Base-by-base conservation (phyloP, 2,329 filamentous ascomycete species). In the Alternaria gaisen region DNA sequence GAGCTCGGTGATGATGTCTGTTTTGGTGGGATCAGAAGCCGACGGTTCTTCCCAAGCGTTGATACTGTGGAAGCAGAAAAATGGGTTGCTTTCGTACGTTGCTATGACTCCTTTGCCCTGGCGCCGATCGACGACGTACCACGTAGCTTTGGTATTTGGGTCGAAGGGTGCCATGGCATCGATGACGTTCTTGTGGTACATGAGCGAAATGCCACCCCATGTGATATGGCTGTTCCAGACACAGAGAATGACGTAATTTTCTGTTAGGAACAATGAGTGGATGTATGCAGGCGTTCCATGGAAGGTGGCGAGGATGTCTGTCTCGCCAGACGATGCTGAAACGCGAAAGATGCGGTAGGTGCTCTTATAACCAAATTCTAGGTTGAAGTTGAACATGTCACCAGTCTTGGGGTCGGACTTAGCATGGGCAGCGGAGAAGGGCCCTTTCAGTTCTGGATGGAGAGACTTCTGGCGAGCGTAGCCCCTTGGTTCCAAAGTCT, bases 311-410 rank as follows among this genome's bases (percentile, higher is more conserved):
- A 96, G 83, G 18, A 95, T 88, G 0, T 87, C 85, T 0, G 91
- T 92, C 56, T 87, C 80, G 0, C 89, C 90, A 0, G 87, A 90
- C 0, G 83, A 74, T 0, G 87, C 85, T 18, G 85, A 89, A 3
- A 88, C 85, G 1, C 84, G 80, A 76, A 94, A 95, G 16, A 95
- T 72, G 16, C 90, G 87, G 72, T 94, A 95, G 0, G 83, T 87
- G 1, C 86, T 76, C 0, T 72, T 73, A 0, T 74, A 77, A 0
- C 88, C 88, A 18, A 91, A 75, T 0, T 88, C 83, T n/a, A 94
- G 85, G 71, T 96, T 96, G 80, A 87, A 94, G 78, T 95, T 96
- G 83, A 87, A 94, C 7, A 91, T 73, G 64, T 95, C 91, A 7
- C 92, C 92, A 0, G 89, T 93, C 0, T 79, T 77, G 0, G 90